Percentiles rank a stretch among this genome's conserved stretches.
phyloP scores from a whole-genome alignment of 2,329 filamentous ascomycete genomes.

The Furcasterigmium furcatum region DNA sequence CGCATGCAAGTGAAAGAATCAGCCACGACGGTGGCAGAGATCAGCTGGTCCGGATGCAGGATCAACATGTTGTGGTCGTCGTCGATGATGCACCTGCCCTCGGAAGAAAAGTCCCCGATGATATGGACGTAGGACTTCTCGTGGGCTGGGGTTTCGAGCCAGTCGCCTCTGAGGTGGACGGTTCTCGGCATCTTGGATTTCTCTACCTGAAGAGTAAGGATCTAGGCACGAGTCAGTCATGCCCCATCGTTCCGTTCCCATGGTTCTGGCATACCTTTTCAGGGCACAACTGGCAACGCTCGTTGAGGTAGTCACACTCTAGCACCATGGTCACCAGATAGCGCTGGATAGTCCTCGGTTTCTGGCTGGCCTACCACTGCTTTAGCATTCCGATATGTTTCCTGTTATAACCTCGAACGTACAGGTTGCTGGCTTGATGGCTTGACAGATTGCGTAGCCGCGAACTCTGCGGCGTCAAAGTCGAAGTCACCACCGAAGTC shows the following conservation, averaged over 20 bases:
- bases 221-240: conserved; percentile 39
- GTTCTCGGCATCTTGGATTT: conserved; percentile 61
- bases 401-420: conserved; percentile 24
- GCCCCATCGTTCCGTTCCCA: too few relatives aligned
- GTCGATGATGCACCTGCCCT: conserved; percentile 76
- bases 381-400: conserved; percentile 54
- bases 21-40: conserved; percentile 93
- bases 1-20: conserved; percentile 92
- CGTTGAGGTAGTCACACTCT: conserved; percentile 64
- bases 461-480: conserved; percentile 71
- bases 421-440: conserved; percentile 24
- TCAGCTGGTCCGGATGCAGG: conserved; percentile 89
- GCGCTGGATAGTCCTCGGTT: conserved; percentile 75
- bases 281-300: conserved; percentile 52
- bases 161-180: conserved; percentile 79
- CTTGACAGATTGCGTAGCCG: conserved; percentile 64
- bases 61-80: conserved; percentile 83
- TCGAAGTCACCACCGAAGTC: conserved; percentile 74
- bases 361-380: conserved; percentile 59
- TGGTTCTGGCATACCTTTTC: conserved; percentile 63
- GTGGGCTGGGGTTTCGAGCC: conserved; percentile 77
- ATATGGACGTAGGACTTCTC: conserved; percentile 80
- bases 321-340: conserved; percentile 77
- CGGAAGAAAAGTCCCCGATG: conserved; percentile 69
- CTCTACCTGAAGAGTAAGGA: conserved; percentile 80